Evolutionary conservation across 441 rosid genomes (phyloP).

Genomic region (Corymbia calophylla): DNA sequence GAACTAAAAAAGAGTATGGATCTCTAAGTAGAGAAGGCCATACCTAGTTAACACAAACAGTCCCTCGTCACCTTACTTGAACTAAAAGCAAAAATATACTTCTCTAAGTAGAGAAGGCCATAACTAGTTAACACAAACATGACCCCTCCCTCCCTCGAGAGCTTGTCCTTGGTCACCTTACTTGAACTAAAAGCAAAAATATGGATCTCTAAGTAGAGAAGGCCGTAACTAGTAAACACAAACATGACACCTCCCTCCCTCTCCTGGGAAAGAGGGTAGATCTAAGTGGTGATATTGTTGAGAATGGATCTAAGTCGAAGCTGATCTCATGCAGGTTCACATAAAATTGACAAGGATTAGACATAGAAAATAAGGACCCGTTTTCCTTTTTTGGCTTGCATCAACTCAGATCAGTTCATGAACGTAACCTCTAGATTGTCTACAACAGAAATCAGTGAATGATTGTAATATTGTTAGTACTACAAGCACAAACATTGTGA

Average conservation of each 20-base stretch:
- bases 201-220: neutral
- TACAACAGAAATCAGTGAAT: neutral
- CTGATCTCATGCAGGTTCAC: neutral
- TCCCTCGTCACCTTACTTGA: too few species aligned
- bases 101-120: neutral
- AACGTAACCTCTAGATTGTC: neutral
- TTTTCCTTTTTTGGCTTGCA: neutral
- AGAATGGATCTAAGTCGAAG: neutral
- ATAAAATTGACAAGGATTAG: neutral
- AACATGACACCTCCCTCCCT: neutral
- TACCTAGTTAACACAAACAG: neutral
- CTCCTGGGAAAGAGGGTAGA: neutral
- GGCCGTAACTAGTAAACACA: neutral
- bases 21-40: neutral
- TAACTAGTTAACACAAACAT: neutral
- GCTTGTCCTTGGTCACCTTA: neutral
- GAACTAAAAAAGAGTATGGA: neutral
- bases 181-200: neutral
- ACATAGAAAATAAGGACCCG: neutral
- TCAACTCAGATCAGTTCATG: neutral
- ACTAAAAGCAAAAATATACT: too few species aligned
- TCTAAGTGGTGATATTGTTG: neutral
- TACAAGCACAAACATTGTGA: neutral
- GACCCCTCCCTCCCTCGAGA: neutral
- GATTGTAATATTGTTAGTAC: neutral